phyloP scores from a whole-genome alignment of 768 basidiomycete species.

The Cystobasidium onofrii region DNA sequence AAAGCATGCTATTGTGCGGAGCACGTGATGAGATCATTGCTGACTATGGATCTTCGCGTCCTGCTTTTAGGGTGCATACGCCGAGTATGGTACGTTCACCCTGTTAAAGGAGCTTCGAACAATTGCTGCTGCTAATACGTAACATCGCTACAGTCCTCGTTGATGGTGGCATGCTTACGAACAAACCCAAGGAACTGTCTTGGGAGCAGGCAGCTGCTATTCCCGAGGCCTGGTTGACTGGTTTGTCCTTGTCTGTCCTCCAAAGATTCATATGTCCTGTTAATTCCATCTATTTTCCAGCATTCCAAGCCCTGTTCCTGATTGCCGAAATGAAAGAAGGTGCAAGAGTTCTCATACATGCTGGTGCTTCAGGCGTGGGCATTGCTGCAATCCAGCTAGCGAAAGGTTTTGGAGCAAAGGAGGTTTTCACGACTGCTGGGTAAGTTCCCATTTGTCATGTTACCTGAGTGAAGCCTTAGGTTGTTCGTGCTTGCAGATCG shows the following conservation, averaged over 20 bases:
- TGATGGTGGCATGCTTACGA: conserved; percentile 59
- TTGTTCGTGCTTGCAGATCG: background rate
- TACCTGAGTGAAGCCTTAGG: background rate
- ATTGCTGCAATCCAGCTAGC: conserved; percentile 75
- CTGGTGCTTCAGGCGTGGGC: conserved; percentile 56
- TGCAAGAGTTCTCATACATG: conserved; percentile 76
- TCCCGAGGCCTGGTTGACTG: conserved; percentile 81
- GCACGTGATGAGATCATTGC: background rate
- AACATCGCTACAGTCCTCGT: conserved; percentile 49
- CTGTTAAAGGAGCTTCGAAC: background rate
- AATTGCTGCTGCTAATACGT: background rate
- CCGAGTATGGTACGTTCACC: conserved; percentile 35
- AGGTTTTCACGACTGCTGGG: conserved; percentile 78
- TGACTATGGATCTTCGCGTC: too few species aligned
- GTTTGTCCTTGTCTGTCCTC: conserved; percentile 45
- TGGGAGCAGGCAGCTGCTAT: conserved; percentile 81
- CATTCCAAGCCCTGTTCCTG: conserved; percentile 52
- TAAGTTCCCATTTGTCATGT: conserved; percentile 43
- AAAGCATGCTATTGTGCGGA: too few species aligned
- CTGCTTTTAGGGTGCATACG: conserved; percentile 41
- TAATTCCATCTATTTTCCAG: conserved; percentile 33
- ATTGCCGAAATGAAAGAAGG: conserved; percentile 62
- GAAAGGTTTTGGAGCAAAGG: conserved; percentile 58
- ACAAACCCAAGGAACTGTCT: conserved; percentile 64
- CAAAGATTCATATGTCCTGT: background rate